Percentiles rank a stretch among this genome's conserved stretches.
These are phyloP conservation scores for Metschnikowia sp. DNA, from an alignment of 805 yeast species.

Conservation along the genomic window DNA sequence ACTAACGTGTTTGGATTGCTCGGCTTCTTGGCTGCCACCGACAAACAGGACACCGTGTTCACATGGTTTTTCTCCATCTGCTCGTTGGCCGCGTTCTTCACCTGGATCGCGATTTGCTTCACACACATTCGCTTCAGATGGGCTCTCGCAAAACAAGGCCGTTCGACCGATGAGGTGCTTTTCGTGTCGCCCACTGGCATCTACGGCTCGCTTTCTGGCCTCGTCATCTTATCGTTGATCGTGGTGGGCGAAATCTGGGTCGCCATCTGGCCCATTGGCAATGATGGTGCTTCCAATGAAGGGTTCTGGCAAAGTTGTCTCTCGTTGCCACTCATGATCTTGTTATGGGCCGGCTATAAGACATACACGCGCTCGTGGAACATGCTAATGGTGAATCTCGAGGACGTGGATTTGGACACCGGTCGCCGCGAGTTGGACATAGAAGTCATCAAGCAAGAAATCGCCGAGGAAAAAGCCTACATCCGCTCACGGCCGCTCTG, in stretches of 20 bases:
- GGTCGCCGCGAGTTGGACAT: constrained; percentile 47
- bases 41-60: constrained; percentile 32
- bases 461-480: constrained; percentile 31
- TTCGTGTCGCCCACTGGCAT: constrained; percentile 35
- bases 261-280: constrained; percentile 36
- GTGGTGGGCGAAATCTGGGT: constrained; percentile 39
- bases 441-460: constrained; percentile 35
- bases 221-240: constrained; percentile 29
- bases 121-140: constrained; percentile 41
- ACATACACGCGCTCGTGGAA: constrained; percentile 29
- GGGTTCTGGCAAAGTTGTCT: constrained; percentile 52
- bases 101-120: constrained; percentile 40
- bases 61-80: constrained; percentile 41
- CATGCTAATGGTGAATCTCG: constrained; percentile 35
- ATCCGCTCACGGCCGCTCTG: constrained; percentile 25
- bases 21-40: constrained; percentile 34
- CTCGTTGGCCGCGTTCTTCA: constrained; percentile 40
- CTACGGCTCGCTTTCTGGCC: constrained; percentile 35
- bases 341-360: constrained; percentile 44
- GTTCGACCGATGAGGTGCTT: constrained; percentile 32
- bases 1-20: constrained; percentile 43
- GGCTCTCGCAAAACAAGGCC: constrained; percentile 34
- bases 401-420: constrained; percentile 57
- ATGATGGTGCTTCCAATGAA: constrained; percentile 18
- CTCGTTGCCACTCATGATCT: constrained; percentile 37